phyloP scores from a whole-genome alignment of 257 asterid species.

The Thymus quinquecostatus region DNA sequence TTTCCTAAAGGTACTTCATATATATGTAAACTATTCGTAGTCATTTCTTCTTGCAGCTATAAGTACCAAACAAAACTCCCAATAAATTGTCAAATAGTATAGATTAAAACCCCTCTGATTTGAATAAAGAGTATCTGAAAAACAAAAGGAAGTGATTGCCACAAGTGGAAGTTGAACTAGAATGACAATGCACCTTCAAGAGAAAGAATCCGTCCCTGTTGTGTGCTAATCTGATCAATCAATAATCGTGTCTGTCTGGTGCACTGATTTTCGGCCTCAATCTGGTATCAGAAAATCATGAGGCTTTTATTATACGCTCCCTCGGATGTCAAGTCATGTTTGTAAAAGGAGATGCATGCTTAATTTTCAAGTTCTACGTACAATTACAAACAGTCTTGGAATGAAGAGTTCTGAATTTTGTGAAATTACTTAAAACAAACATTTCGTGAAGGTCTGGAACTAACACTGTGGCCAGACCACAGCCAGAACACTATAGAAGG shows the following conservation, averaged over 20 bases:
- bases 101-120: conserved; percentile 22
- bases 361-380: not conserved
- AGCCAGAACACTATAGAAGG: conserved; percentile 6
- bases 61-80: conserved; percentile 8
- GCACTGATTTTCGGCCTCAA: conserved; percentile 93
- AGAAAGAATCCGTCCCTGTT: conserved; percentile 69
- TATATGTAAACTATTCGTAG: conserved; percentile 13
- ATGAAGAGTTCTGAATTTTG: not conserved
- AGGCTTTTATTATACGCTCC: conserved; percentile 20
- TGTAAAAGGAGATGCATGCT: not conserved
- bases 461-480: conserved; percentile 13
- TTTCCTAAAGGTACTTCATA: conserved; percentile 2
- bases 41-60: not conserved
- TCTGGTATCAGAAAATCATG: conserved; percentile 47
- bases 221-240: conserved; percentile 85
- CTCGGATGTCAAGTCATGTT: not conserved
- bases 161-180: conserved; percentile 17
- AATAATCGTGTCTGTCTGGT: conserved; percentile 76
- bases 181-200: conserved; percentile 74
- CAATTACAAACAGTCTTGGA: not conserved
- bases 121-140: conserved; percentile 8
- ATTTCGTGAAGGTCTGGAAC: conserved; percentile 4
- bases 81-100: not conserved
- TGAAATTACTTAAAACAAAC: not conserved
- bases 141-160: conserved; percentile 2